Conservation (phyloP, 2,329 filamentous ascomycete genomes). For the Paramyrothecium roridum region DNA sequence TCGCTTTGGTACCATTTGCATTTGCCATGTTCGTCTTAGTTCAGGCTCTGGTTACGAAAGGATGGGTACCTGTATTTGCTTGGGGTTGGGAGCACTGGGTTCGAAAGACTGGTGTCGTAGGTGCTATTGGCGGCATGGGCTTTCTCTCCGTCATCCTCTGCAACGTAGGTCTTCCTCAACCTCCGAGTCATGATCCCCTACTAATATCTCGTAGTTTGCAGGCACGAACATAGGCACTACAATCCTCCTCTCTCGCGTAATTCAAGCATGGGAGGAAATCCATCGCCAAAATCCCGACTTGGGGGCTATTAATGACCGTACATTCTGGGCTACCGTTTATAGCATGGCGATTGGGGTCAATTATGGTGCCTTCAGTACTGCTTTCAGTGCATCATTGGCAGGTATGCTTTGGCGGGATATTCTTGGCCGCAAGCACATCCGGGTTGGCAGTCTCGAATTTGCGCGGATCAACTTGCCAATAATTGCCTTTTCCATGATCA, state of each 20-base stretch:
- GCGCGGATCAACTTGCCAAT: constrained; percentile 68
- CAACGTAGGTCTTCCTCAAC: constrained; percentile 53
- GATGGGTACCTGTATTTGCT: constrained; percentile 72
- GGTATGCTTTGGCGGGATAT: constrained; percentile 73
- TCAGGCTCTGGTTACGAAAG: constrained; percentile 68
- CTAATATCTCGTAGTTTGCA: constrained; percentile 53
- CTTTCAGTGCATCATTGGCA: constrained; percentile 69
- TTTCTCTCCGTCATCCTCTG: constrained; percentile 69
- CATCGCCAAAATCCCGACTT: constrained; percentile 36
- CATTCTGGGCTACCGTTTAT: constrained; percentile 72
- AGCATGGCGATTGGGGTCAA: constrained; percentile 74
- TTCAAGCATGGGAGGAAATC: constrained; percentile 66
- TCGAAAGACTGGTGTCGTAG: constrained; percentile 63
- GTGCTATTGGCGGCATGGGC: constrained; percentile 68
- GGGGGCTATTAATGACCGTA: constrained; percentile 56
- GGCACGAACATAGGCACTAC: constrained; percentile 76
- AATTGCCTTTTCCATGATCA: constrained; percentile 64
- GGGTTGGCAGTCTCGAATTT: constrained; percentile 61
- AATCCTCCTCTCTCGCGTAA: constrained; percentile 67
- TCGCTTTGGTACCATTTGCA: constrained; percentile 67
- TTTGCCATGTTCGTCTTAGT: constrained; percentile 75
- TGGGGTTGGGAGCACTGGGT: constrained; percentile 75
- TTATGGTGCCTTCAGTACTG: constrained; percentile 70
- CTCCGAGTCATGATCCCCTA: neutral
- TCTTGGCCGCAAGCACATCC: constrained; percentile 64